A percentile compares a stretch with the other conserved stretches of the same genome.
phyloP scores from a whole-genome alignment of 257 asterid genomes.

The Lithospermum erythrorhizon region DNA sequence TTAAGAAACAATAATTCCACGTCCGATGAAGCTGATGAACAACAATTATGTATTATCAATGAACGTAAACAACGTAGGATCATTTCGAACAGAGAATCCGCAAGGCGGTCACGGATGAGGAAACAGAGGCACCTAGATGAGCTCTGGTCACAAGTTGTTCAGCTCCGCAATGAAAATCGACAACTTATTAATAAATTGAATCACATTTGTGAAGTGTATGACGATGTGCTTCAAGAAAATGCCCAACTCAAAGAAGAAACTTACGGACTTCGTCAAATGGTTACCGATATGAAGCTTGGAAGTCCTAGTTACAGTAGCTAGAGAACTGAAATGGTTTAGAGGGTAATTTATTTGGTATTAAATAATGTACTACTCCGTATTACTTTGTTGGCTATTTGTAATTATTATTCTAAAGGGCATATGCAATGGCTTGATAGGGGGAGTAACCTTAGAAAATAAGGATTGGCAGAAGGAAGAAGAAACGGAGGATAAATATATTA shows the following conservation, averaged over 20 bases:
- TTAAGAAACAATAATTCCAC: not conserved
- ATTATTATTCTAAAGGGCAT: too few relatives aligned
- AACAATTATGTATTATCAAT: not conserved
- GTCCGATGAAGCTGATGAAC: not conserved
- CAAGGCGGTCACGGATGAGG: slow-evolving; percentile 55
- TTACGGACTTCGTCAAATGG: slow-evolving; percentile 13
- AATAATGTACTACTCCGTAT: not conserved
- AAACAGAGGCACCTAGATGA: slow-evolving; percentile 51
- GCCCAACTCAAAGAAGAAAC: slow-evolving; percentile 17
- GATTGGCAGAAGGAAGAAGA: too few relatives aligned
- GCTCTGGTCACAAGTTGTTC: slow-evolving; percentile 30
- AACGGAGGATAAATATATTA: too few relatives aligned
- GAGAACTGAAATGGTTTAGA: not conserved
- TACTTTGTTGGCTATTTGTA: not conserved
- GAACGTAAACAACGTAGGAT: slow-evolving; percentile 53
- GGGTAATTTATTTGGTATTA: not conserved
- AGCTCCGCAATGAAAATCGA: slow-evolving; percentile 8
- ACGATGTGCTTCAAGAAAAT: slow-evolving; percentile 12
- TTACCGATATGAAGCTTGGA: slow-evolving; percentile 11
- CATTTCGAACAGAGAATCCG: slow-evolving; percentile 62
- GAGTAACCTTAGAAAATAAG: too few relatives aligned
- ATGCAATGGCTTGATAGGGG: too few relatives aligned
- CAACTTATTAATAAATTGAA: slow-evolving; percentile 13
- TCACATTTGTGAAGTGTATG: slow-evolving; percentile 6
- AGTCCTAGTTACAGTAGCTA: slow-evolving; percentile 2